Conservation (phyloP, 768 basidiomycete species). For the Mycena venus region DNA sequence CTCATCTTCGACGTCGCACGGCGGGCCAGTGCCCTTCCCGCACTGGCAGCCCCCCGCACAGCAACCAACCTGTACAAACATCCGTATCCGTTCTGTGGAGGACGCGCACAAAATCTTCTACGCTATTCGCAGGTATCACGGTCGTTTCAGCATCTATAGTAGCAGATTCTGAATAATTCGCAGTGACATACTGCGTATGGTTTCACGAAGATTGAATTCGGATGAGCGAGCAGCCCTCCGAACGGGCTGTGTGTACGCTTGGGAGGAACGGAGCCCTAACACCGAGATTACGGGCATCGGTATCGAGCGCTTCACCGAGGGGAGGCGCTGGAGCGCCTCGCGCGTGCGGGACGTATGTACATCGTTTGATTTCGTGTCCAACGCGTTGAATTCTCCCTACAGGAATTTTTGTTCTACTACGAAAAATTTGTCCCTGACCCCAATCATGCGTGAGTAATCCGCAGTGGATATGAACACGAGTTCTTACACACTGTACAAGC, state of each 20-base stretch:
- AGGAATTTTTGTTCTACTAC: slow-evolving; percentile 91
- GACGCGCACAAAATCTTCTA: slow-evolving; percentile 89
- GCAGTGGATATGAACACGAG: slow-evolving; percentile 3
- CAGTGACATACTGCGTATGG: slow-evolving; percentile 74
- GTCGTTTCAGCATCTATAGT: not conserved
- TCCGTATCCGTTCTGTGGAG: slow-evolving; percentile 81
- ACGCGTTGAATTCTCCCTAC: slow-evolving; percentile 30
- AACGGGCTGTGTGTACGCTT: slow-evolving; percentile 70
- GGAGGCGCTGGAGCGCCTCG: slow-evolving; percentile 85
- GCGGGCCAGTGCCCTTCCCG: too few relatives aligned
- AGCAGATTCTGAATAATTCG: slow-evolving; percentile 51
- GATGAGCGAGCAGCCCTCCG: slow-evolving; percentile 75
- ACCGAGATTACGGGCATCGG: slow-evolving; percentile 83
- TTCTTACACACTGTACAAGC: slow-evolving; percentile 35
- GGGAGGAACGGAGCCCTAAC: slow-evolving; percentile 84
- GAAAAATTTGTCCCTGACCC: slow-evolving; percentile 73
- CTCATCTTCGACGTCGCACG: too few relatives aligned
- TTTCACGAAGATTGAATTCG: slow-evolving; percentile 82
- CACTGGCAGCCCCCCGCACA: slow-evolving; percentile 60
- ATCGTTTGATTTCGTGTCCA: slow-evolving; percentile 6
- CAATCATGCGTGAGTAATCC: slow-evolving; percentile 53
- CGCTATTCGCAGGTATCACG: slow-evolving; percentile 63
- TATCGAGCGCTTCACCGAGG: slow-evolving; percentile 90
- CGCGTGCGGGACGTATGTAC: slow-evolving; percentile 81
- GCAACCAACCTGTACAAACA: slow-evolving; percentile 77